phyloP scores from a whole-genome alignment of 768 basidiomycete species.

The Serpula lacrymans region DNA sequence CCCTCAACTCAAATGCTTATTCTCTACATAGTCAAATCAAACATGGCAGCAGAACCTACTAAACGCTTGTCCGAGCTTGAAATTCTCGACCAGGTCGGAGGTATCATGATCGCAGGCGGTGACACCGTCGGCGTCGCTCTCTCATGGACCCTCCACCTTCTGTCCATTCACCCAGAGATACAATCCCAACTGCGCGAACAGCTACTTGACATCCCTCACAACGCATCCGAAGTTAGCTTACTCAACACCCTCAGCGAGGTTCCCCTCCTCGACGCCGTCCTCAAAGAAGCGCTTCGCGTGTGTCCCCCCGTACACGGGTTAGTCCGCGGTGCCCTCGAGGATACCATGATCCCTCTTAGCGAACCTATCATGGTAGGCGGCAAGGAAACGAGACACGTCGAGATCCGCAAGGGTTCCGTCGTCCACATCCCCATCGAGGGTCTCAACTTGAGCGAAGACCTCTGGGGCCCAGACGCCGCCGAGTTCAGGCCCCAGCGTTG shows the following conservation, averaged over 20 bases:
- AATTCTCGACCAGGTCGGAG: no score
- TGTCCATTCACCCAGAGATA: slow-evolving; percentile 29
- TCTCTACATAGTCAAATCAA: no score
- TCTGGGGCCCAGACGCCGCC: slow-evolving; percentile 29
- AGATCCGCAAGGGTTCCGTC: slow-evolving; percentile 19
- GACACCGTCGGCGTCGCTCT: slow-evolving; percentile 12
- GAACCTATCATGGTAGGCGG: neutral
- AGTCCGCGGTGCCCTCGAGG: slow-evolving; percentile 18
- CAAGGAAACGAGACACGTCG: slow-evolving; percentile 5
- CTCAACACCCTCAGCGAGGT: slow-evolving; percentile 4
- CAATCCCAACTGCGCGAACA: slow-evolving; percentile 32
- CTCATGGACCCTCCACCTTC: slow-evolving; percentile 34
- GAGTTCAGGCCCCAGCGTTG: no score
- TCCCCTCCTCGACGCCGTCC: neutral
- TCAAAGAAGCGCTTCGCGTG: slow-evolving; percentile 30
- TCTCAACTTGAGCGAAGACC: slow-evolving; percentile 20
- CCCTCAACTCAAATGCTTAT: no score
- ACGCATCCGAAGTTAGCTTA: neutral
- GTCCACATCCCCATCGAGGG: slow-evolving; percentile 27
- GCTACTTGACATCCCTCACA: no score
- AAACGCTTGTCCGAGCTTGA: no score
- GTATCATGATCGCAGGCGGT: slow-evolving; percentile 2
- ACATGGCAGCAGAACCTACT: no score
- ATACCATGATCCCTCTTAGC: neutral
- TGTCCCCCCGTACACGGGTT: slow-evolving; percentile 28